Base-by-base conservation (phyloP, 345 rosid genomes). In the Linum trigynum region DNA sequence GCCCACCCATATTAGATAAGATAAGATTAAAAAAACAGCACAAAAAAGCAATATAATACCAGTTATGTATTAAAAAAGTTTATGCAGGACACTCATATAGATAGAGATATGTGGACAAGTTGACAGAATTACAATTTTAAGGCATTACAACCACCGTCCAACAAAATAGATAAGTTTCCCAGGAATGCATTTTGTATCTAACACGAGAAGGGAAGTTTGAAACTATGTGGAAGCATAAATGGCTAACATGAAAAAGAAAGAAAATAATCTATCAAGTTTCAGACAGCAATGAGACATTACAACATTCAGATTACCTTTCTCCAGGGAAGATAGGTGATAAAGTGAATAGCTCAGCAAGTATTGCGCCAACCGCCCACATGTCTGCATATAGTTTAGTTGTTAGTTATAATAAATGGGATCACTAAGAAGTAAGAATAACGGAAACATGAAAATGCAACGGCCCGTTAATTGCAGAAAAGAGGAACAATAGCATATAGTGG, bases 291-390 rank as follows among this genome's bases (percentile, higher is more conserved):
- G 37, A 66, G 48, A 62, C 38, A 55, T 56, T 9, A 50, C 36
- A 40, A 17, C 8, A 65, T 8, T 43, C 57, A 62, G 68, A 69
- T 78, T 72, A 89, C 98, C 98, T 89, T 80, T 92, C 98, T 39
- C 96, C 98, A 48, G 96, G 98, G 65, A 92, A 92, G 75, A 92
- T 83, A 10, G 98, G 98, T 59, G 91, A 79, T 57, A 71, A 72
- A 32, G 92, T 85, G 82, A 87, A 87, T 74, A 92, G 91, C 85
- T 92, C 98, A 71, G 96, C 95, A 59, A 92, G 62, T 77, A 92
- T 81, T 51, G 98, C 89, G 45, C 98, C 98, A 72, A 92, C 91
- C 38, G 98, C 98, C 98, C 98, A 92, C 98, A 92, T 87, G 53
- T 92, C 98, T 92, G 87, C 58, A 75, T 64, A 68, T 64, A 63